A percentile compares a stretch with the other conserved stretches of the same genome.
These are phyloP conservation scores for Rosa persica DNA, from an alignment of 306 rosid genomes.

Conservation along the genomic window DNA sequence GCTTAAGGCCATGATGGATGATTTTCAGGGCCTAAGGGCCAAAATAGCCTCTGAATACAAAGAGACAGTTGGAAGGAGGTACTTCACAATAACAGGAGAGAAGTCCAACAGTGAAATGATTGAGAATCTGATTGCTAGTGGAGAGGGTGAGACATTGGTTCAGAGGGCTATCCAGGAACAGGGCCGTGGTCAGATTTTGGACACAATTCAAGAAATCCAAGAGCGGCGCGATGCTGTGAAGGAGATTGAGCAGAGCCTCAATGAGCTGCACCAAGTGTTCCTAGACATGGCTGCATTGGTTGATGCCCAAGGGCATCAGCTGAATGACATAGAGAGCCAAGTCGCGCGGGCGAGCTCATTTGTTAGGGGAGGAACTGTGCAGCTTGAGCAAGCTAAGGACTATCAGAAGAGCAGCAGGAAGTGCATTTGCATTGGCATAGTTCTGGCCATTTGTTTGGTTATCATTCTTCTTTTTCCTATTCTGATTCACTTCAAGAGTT, in stretches of 20 bases:
- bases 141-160: conserved; percentile 80
- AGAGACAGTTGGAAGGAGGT: conserved; percentile 83
- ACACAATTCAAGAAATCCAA: conserved; percentile 88
- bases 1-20: conserved; percentile 70
- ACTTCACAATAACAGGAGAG: conserved; percentile 83
- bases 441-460: conserved; percentile 28
- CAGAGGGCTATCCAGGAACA: conserved; percentile 91
- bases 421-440: conserved; percentile 66
- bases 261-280: conserved; percentile 81
- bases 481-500: neutral
- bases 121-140: conserved; percentile 81
- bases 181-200: conserved; percentile 93
- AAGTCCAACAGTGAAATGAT: conserved; percentile 74
- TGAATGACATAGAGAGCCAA: conserved; percentile 81
- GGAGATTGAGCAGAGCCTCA: conserved; percentile 82
- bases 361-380: conserved; percentile 67
- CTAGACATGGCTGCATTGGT: conserved; percentile 94
- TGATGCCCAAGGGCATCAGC: conserved; percentile 83
- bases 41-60: conserved; percentile 71
- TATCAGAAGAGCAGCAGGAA: conserved; percentile 61
- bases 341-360: conserved; percentile 82
- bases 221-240: conserved; percentile 87
- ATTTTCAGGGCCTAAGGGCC: conserved; percentile 66
- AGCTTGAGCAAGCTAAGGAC: conserved; percentile 66
- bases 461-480: conserved; percentile 11